Conservation (phyloP, 1,139 yeast species). For the Candida sp. region DNA sequence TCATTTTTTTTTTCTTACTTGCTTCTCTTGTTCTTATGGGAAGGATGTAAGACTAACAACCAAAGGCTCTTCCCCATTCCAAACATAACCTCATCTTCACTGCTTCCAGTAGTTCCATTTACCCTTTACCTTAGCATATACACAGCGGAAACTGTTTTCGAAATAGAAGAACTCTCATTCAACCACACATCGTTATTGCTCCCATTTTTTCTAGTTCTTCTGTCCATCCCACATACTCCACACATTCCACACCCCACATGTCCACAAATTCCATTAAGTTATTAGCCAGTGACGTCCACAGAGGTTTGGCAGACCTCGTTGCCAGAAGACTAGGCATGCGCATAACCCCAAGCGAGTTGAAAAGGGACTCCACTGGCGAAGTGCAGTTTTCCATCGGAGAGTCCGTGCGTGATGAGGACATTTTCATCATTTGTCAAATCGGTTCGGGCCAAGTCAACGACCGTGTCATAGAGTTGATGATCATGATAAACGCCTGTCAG, state of each 20-base stretch:
- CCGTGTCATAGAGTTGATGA: conserved; percentile 69
- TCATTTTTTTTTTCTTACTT: neutral
- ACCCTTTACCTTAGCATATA: neutral
- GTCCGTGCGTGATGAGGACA: conserved; percentile 96
- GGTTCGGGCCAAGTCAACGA: conserved; percentile 85
- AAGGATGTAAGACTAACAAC: neutral
- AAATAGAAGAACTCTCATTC: neutral
- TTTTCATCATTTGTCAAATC: conserved; percentile 89
- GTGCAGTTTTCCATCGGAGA: conserved; percentile 80
- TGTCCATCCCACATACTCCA: neutral
- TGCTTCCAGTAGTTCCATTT: neutral
- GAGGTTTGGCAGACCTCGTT: conserved; percentile 81
- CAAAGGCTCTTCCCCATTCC: neutral
- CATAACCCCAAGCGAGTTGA: conserved; percentile 67
- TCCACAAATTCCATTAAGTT: conserved; percentile 87
- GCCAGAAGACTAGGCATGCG: conserved; percentile 66
- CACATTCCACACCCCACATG: conserved; percentile 29
- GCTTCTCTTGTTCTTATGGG: neutral
- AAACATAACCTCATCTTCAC: neutral
- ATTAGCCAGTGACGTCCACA: conserved; percentile 90
- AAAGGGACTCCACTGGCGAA: conserved; percentile 74
- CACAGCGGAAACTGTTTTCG: neutral
- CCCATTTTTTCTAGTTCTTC: neutral
- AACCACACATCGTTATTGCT: neutral
- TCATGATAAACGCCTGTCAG: conserved; percentile 77